A percentile compares a stretch with the other conserved stretches of the same genome.
Evolutionary conservation across 768 basidiomycete genomes (phyloP).

Genomic region (Suillus fuscotomentosus): DNA sequence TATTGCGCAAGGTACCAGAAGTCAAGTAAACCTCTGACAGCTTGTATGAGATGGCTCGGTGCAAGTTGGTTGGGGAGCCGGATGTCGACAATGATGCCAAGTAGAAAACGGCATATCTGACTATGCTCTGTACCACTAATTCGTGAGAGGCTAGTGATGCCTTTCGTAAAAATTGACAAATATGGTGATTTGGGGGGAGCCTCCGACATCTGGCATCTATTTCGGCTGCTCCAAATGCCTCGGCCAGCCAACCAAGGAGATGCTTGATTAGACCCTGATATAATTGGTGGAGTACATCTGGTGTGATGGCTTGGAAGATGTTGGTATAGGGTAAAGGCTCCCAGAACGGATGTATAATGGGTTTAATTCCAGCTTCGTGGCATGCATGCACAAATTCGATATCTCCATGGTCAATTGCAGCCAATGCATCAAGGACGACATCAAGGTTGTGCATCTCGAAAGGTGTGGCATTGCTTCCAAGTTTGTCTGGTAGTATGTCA

Average conservation of each 20-base stretch:
- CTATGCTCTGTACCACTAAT: neutral
- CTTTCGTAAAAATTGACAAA: neutral
- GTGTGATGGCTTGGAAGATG: neutral
- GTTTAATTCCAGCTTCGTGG: neutral
- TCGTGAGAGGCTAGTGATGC: neutral
- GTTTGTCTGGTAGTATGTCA: no score
- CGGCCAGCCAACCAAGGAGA: neutral
- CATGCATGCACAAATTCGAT: neutral
- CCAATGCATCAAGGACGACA: neutral
- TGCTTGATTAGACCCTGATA: neutral
- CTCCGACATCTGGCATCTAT: neutral
- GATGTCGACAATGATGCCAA: neutral
- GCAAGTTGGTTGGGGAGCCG: neutral
- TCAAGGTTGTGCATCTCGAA: no score
- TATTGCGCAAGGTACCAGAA: neutral
- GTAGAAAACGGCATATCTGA: neutral
- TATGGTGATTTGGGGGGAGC: neutral
- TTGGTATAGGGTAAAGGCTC: neutral
- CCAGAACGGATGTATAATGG: neutral
- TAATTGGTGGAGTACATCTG: neutral
- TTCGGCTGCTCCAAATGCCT: neutral
- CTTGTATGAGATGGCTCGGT: neutral
- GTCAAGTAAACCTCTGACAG: neutral
- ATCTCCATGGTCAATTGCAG: neutral
- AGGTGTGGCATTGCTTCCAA: no score